Evolutionary conservation across 2,329 filamentous ascomycete genomes (phyloP), one percentile per base, ranked within the genome.

Genomic region (Clonostachys rosea): DNA sequence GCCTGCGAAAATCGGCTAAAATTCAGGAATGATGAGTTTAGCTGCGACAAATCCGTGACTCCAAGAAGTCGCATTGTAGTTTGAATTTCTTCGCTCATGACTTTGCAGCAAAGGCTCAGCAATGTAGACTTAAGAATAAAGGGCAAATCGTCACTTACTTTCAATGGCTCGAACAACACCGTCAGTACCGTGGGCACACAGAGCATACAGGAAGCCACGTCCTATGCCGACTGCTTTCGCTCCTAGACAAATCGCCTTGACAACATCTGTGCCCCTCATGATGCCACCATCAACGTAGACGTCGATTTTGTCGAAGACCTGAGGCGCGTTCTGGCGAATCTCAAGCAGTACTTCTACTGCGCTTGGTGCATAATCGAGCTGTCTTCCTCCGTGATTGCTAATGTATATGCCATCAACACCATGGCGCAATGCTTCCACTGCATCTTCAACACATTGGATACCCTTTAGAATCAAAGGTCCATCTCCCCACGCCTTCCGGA

Each of bases 211-310:
- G 46, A 83, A 78, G 0, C 78, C 79, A 16, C 84, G 66, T 0
- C 84, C 84, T 11, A 87, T 65, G 0, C 83, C 83, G 0, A 83
- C 83, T 0, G 78, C 82, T 46, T 68, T 82, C 0, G 82, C 84
- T 0, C 84, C 84, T 0, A 87, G 64, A 44, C 81, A 84, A 10
- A 87, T 56, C 0, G 81, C 83, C 59, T 87, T 87, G 54, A 88
- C 73, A 3, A 87, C 76, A 55, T 87, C 84, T 0, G 81, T 79
- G 0, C 84, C 84, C 16, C 83, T 67, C n/a, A 74, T 71, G 24
- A 89, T 73, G 0, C 85, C 84, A 1, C 83, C 81, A 51, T 88
- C 84, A 6, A 87, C 65, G 45, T 76, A 80, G 1, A 87, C 75
- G 55, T 86, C 59, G 11, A 86, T 68, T 45, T 64, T 63, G 18